Percentiles rank a stretch among this genome's conserved stretches.
These are phyloP conservation scores for Candida sanyiensis DNA, from an alignment of 805 yeast species.

Conservation along the genomic window DNA sequence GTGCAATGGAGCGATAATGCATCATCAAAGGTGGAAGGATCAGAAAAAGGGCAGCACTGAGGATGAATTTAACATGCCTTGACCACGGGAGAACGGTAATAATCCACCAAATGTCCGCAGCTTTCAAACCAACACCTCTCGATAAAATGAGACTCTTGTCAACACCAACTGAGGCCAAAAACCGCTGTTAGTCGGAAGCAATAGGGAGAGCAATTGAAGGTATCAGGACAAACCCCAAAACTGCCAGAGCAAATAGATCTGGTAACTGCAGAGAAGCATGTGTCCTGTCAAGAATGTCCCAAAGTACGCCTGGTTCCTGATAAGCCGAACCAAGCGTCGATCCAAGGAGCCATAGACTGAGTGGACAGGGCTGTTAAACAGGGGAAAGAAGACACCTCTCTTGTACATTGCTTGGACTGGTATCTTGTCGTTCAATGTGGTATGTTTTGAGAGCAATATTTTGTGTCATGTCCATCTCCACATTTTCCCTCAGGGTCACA, in stretches of 20 bases:
- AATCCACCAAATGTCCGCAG: neutral
- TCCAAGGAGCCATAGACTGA: neutral
- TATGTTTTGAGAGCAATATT: no score
- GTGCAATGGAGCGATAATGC: neutral
- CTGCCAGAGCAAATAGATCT: neutral
- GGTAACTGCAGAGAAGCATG: neutral
- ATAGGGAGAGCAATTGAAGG: neutral
- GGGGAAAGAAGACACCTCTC: neutral
- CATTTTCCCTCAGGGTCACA: no score
- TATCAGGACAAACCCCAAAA: constrained; percentile 2
- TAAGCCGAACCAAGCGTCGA: neutral
- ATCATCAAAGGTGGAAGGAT: neutral
- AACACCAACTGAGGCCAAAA: neutral
- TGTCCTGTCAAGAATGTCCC: neutral
- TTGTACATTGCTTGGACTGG: no score
- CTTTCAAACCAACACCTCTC: neutral
- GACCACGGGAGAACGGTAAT: neutral
- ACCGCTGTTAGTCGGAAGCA: neutral
- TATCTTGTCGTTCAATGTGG: no score
- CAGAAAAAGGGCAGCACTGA: neutral
- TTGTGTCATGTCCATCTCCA: no score
- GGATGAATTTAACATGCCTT: neutral
- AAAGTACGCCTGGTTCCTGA: neutral
- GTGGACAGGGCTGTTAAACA: neutral
- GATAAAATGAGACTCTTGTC: neutral